Percentiles rank a stretch among this genome's conserved stretches.
phyloP scores from a whole-genome alignment of 176 grass and related monocot species.

The Avena sativa region DNA sequence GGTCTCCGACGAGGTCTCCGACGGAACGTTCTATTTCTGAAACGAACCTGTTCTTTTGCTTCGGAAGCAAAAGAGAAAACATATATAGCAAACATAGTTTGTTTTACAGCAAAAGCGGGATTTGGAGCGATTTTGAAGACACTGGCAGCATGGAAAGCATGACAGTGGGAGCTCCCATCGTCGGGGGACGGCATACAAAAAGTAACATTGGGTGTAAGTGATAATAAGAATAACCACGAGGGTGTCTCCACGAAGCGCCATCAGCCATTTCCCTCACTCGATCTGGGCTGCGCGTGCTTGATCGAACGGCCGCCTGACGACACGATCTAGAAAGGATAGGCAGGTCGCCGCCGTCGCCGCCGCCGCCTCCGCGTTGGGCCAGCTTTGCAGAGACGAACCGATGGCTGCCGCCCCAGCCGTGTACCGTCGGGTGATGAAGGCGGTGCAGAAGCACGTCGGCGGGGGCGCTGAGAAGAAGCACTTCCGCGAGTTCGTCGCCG shows the following conservation, averaged over 20 bases:
- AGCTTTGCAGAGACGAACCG: not conserved
- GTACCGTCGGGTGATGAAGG: conserved; percentile 66
- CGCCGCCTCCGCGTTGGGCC: not conserved
- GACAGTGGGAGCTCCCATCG: too few relatives aligned
- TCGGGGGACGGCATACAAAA: too few relatives aligned
- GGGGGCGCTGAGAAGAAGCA: conserved; percentile 47
- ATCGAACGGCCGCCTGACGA: conserved; percentile 5
- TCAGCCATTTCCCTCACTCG: not conserved
- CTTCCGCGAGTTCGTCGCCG: conserved; percentile 62
- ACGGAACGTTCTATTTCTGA: too few relatives aligned
- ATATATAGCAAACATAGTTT: too few relatives aligned
- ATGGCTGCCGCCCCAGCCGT: conserved; percentile 39
- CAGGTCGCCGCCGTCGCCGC: not conserved
- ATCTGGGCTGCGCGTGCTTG: conserved; percentile 19
- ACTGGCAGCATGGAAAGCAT: too few relatives aligned
- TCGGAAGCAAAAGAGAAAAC: too few relatives aligned
- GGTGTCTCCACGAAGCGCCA: not conserved
- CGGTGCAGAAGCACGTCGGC: conserved; percentile 65
- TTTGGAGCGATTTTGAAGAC: too few relatives aligned
- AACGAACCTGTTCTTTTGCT: too few relatives aligned
- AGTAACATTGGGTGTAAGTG: not conserved
- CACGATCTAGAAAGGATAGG: not conserved
- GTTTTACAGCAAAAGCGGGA: too few relatives aligned
- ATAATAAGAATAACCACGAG: not conserved
- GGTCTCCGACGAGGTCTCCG: too few relatives aligned